Conservation (phyloP, 2,329 filamentous ascomycete species). For the Zalaria obscura region DNA sequence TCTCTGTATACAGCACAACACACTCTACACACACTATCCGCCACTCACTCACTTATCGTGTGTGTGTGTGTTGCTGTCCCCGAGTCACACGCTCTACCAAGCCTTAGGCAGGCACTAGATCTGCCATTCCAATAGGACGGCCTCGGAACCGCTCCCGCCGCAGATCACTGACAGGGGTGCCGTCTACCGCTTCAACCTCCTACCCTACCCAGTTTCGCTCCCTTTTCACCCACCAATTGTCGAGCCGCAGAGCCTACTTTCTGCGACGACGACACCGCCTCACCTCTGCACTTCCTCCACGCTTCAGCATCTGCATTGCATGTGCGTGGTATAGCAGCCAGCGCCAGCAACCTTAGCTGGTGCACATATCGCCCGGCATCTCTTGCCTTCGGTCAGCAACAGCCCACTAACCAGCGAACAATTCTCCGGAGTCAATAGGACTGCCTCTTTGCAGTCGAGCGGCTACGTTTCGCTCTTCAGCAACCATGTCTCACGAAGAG, state of each 20-base stretch:
- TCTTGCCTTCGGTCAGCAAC: not conserved
- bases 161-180: not conserved
- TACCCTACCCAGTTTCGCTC: not conserved
- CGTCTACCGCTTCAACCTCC: not conserved
- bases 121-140: too few species aligned
- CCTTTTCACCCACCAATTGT: not conserved
- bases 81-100: too few species aligned
- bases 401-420: not conserved
- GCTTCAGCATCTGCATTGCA: not conserved
- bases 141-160: too few species aligned
- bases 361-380: not conserved
- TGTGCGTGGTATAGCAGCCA: not conserved
- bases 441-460: not conserved
- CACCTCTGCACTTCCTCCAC: not conserved
- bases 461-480: not conserved
- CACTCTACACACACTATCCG: too few species aligned
- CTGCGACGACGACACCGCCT: not conserved
- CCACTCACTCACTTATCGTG: too few species aligned
- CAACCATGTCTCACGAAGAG: constrained; percentile 17
- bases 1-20: too few species aligned
- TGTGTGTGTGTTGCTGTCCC: too few species aligned
- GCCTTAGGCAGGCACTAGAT: too few species aligned
- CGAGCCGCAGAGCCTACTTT: not conserved
- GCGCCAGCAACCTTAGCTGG: not conserved
- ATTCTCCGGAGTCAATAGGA: too few species aligned